Percentiles rank a stretch among this genome's conserved stretches.
phyloP scores from a whole-genome alignment of 768 basidiomycete genomes.

The Leccinum fibrillosum region DNA sequence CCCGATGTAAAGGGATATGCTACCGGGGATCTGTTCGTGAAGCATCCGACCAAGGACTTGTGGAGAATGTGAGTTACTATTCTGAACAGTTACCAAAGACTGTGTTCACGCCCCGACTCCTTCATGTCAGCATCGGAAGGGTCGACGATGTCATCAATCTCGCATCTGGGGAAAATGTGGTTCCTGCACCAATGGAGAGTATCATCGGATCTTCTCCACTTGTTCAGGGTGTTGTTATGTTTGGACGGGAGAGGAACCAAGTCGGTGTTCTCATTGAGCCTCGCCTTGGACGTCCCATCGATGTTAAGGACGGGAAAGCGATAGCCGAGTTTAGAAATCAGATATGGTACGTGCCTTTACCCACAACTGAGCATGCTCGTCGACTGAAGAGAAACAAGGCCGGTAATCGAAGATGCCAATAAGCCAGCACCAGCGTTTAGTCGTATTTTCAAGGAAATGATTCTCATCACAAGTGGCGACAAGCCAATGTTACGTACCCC shows the following conservation, averaged over 20 bases:
- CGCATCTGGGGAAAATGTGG: slow-evolving; percentile 19
- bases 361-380: background rate
- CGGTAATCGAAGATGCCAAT: slow-evolving; percentile 44
- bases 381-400: slow-evolving; percentile 23
- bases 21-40: slow-evolving; percentile 41
- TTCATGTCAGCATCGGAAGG: slow-evolving; percentile 26
- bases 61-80: slow-evolving; percentile 32
- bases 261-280: slow-evolving; percentile 33
- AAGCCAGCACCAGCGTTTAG: slow-evolving; percentile 39
- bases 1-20: slow-evolving; percentile 39
- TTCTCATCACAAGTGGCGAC: slow-evolving; percentile 37
- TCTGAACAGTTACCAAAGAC: background rate
- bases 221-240: slow-evolving; percentile 29
- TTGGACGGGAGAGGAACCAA: slow-evolving; percentile 32
- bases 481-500: slow-evolving; percentile 44
- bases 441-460: slow-evolving; percentile 52
- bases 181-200: slow-evolving; percentile 28
- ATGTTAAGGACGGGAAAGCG: slow-evolving; percentile 20
- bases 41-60: slow-evolving; percentile 41
- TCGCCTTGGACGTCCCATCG: slow-evolving; percentile 9
- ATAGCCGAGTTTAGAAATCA: slow-evolving; percentile 28
- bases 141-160: slow-evolving; percentile 35
- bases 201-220: slow-evolving; percentile 22
- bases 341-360: slow-evolving; percentile 25
- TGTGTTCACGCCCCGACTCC: background rate